These are phyloP conservation scores for Bjerkandera adusta DNA, from an alignment of 1,284 basidiomycete species.

Conservation along the genomic window DNA sequence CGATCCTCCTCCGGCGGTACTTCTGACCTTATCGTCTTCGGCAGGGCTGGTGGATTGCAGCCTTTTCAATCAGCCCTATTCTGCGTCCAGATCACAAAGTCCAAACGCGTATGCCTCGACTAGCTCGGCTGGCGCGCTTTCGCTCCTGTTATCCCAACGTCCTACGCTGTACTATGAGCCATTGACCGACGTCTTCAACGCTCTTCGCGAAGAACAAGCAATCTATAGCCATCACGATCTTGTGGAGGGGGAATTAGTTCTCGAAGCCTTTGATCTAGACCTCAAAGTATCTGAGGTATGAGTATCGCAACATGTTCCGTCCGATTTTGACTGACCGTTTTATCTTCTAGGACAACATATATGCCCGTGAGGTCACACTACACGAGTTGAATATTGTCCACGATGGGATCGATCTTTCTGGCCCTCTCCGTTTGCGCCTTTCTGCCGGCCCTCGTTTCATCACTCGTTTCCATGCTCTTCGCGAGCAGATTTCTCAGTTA, in stretches of 20 bases:
- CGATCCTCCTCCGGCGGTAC: conserved; percentile 70
- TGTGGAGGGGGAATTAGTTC: conserved; percentile 56
- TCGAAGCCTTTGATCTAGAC: conserved; percentile 68
- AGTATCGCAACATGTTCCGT: conserved; percentile 3
- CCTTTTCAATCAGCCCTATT: conserved; percentile 56
- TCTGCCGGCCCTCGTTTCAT: conserved; percentile 62
- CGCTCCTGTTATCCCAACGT: conserved; percentile 52
- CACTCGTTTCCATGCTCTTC: conserved; percentile 59
- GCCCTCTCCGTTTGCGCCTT: conserved; percentile 63
- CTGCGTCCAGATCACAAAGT: conserved; percentile 26
- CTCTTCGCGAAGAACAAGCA: conserved; percentile 58
- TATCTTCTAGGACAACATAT: conserved; percentile 63
- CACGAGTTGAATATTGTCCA: conserved; percentile 74
- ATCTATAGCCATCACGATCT: conserved; percentile 45
- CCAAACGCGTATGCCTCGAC: conserved; percentile 22
- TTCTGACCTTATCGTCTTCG: conserved; percentile 47
- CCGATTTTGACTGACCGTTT: conserved; percentile 6
- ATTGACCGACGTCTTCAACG: conserved; percentile 62
- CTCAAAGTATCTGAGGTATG: conserved; percentile 64
- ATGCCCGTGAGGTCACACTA: conserved; percentile 65
- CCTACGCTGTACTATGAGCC: conserved; percentile 76
- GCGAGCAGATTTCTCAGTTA: conserved; percentile 52
- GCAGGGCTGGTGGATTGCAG: conserved; percentile 42
- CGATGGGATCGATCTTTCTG: conserved; percentile 58
- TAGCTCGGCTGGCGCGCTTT: conserved; percentile 18